phyloP scores from a whole-genome alignment of 2,329 filamentous ascomycete genomes.

The Fusarium humuli region DNA sequence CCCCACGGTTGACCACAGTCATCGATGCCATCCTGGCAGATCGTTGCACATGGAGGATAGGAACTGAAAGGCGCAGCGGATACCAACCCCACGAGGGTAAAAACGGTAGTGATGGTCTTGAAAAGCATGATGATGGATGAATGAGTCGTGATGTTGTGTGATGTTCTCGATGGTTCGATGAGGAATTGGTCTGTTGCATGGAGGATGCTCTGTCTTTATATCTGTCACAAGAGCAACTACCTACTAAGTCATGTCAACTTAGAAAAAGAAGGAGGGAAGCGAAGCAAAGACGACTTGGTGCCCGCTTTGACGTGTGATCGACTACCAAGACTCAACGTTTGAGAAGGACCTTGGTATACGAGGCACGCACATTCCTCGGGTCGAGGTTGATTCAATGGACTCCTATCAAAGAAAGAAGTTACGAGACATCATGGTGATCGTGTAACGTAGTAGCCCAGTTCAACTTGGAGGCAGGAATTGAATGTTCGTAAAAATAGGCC shows the following conservation, averaged over 20 bases:
- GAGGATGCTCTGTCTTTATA: conserved; percentile 13
- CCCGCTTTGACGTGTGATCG: neutral
- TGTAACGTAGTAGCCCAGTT: neutral
- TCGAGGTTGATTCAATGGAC: neutral
- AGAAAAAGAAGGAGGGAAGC: neutral
- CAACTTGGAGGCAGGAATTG: neutral
- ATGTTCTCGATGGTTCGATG: neutral
- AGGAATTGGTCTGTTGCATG: neutral
- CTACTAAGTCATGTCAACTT: neutral
- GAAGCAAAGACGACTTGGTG: neutral
- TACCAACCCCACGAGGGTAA: conserved; percentile 23
- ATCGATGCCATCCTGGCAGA: conserved; percentile 48
- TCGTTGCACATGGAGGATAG: conserved; percentile 2
- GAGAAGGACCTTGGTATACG: conserved; percentile 1
- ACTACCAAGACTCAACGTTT: neutral
- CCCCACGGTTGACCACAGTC: conserved; percentile 46
- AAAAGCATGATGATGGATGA: conserved; percentile 22
- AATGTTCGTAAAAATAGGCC: neutral
- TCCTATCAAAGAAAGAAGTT: neutral
- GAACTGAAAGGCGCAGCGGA: conserved; percentile 9
- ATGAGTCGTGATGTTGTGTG: neutral
- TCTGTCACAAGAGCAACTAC: neutral
- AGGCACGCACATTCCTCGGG: conserved; percentile 15
- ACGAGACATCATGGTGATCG: neutral
- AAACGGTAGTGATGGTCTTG: conserved; percentile 11